Base-by-base conservation (phyloP, 2,329 filamentous ascomycete genomes). In the Penicillium psychrosexuale region DNA sequence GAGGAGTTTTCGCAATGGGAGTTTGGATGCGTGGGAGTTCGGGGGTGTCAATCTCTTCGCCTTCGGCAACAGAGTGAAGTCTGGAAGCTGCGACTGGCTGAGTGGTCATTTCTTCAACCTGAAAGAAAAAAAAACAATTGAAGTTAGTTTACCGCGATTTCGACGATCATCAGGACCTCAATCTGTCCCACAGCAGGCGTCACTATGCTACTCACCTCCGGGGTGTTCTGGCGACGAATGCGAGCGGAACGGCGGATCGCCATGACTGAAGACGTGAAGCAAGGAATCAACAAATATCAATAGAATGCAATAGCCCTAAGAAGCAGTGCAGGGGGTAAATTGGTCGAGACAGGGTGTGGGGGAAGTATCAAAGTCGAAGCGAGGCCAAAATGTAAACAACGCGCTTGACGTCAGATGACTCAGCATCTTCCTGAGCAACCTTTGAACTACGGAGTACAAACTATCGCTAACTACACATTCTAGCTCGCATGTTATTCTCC, bases 31-130 rank as follows among this genome's bases (percentile, higher is more conserved):
- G 12, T 67, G 70, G 57, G 22, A 53, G 37, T 40, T 71, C 69
- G 34, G 71, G 58, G 43, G 64, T 67, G 12, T 72, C 70, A 57
- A 73, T 73, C 54, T 78, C 76, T 47, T 78, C 77, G 61, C 73
- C 69, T 69, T 82, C 79, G 47, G 73, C 61, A 19, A 82, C 70
- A n/a, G 76, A 69, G 17, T 72, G 61, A 31, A 82, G 75, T 57
- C 71, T 75, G 57, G 57, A 50, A 47, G 52, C 28, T 8, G 62
- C 43, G 27, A 64, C 58, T 34, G 64, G 47, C 28, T 55, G 62
- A 47, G 63, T 51, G 11, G 63, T 53, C 19, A 62, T 55, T 30
- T 67, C 68, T 51, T 68, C 53, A 30, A 47, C 31, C 59, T 66
- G 28, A 50, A 54, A 19, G 38, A 19, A 55, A 50, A 54, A 22